Percentiles rank a stretch among this genome's conserved stretches.
These are phyloP conservation scores for Arachis monticola DNA, from an alignment of 331 rosid genomes.

Conservation along the genomic window DNA sequence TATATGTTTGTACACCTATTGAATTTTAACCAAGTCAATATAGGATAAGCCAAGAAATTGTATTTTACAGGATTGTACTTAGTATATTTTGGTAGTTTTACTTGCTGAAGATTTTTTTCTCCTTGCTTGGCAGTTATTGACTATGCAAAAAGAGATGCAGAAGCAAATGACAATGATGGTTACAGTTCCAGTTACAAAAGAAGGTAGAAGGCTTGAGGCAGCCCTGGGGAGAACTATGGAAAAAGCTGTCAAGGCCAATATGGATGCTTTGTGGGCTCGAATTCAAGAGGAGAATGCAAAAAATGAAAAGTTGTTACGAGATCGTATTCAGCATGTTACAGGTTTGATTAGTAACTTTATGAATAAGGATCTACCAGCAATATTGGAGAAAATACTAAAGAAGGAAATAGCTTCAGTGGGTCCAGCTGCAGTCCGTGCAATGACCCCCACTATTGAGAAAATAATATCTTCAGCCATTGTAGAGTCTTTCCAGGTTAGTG, in stretches of 20 bases:
- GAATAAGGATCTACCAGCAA: slow-evolving; percentile 75
- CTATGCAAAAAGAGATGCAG: slow-evolving; percentile 86
- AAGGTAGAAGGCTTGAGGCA: slow-evolving; percentile 91
- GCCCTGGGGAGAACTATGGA: slow-evolving; percentile 83
- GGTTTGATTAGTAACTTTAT: slow-evolving; percentile 63
- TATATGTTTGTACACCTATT: not conserved
- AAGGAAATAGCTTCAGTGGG: slow-evolving; percentile 92
- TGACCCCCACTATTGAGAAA: slow-evolving; percentile 86
- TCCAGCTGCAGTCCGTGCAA: slow-evolving; percentile 73
- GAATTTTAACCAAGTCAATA: not conserved
- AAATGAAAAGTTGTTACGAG: slow-evolving; percentile 77
- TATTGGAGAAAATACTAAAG: slow-evolving; percentile 83
- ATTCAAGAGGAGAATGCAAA: slow-evolving; percentile 88
- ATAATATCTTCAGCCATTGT: slow-evolving; percentile 70
- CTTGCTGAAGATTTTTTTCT: slow-evolving; percentile 25
- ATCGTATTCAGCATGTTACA: slow-evolving; percentile 66
- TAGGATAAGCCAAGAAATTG: not conserved
- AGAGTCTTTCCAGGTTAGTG: slow-evolving; percentile 93
- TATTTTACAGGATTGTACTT: slow-evolving; percentile 17
- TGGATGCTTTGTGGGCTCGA: slow-evolving; percentile 90
- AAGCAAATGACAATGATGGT: slow-evolving; percentile 81
- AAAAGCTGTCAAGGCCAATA: slow-evolving; percentile 72
- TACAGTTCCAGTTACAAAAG: slow-evolving; percentile 84
- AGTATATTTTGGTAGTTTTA: slow-evolving; percentile 27
- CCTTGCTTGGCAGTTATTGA: slow-evolving; percentile 61